Base-by-base conservation (phyloP, 169 alveolate genomes). In the Babesia caballi region DNA sequence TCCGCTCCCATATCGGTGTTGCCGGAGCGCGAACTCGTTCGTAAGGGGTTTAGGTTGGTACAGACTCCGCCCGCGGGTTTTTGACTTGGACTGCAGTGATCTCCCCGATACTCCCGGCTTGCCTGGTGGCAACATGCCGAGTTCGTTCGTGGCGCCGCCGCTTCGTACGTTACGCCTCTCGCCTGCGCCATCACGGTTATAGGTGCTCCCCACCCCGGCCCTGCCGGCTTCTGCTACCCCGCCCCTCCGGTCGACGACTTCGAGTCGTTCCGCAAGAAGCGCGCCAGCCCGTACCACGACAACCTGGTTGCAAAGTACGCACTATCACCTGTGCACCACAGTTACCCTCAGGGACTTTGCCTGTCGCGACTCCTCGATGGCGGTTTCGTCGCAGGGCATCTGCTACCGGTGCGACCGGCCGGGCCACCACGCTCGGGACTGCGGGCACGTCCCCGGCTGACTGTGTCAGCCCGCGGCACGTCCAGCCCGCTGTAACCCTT, bases 281-380 rank as follows among this genome's bases (percentile, higher is more conserved):
- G 82, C 28, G 76, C 86, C 33, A 78, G 41, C 44, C 47, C 57
- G 35, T 78, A 78, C 60, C 86, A 78, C 59, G 86, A 78, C 33
- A 14, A 69, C 38, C 3, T 50, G 57, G 82, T 83, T 8, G 49
- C 68, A 0, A 78, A 73, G 82, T 67, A 54, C n/a, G 66, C 25
- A 2, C 35, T 30, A 42, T 19, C 68, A 1, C 21, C 9, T 19
- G 36, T 27, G 6, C 35, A 38, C n/a, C 28, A 25, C 61, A n/a
- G 41, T 15, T 4, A 15, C 4, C 3, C 17, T 19, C 35, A 78
- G 86, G 75, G 82, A 35, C 33, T 2, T 56, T 3, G 86, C 65
- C 21, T 19, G 81, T 2, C 60, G 60, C 38, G 86, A 78, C 52
- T 42, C 56, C 25, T 23, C 63, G 46, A 69, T 78, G 49, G 76